These are phyloP conservation scores for Olyra latifolia DNA, from an alignment of 176 grass and related monocot species.

Conservation along the genomic window DNA sequence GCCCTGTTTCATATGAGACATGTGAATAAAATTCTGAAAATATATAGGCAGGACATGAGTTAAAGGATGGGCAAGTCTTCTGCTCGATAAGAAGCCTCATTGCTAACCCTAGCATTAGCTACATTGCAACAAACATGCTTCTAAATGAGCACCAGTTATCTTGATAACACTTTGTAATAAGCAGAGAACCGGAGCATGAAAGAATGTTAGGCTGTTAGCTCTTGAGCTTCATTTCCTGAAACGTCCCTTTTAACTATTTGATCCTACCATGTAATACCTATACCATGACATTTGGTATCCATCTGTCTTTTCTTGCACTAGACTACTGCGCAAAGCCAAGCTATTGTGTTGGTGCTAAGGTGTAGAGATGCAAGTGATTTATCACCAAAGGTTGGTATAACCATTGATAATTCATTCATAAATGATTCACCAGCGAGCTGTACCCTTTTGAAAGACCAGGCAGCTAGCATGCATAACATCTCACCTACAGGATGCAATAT, in stretches of 20 bases:
- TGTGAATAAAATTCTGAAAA: background rate
- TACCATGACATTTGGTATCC: background rate
- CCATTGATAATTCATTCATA: background rate
- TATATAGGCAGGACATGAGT: background rate
- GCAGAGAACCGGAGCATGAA: background rate
- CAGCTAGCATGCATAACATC: background rate
- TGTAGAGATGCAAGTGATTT: constrained; percentile 18
- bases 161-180: background rate
- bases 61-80: background rate
- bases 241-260: constrained; percentile 2
- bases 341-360: background rate
- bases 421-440: background rate
- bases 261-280: background rate
- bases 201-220: background rate
- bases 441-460: background rate
- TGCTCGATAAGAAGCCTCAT: background rate
- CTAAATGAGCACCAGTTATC: background rate
- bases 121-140: background rate
- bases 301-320: background rate
- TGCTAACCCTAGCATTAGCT: background rate
- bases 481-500: background rate
- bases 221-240: background rate
- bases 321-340: background rate
- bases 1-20: too few species aligned
- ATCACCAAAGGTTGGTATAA: background rate